Conservation (phyloP, 2,329 filamentous ascomycete genomes). For the Sordariomycetes sp. region DNA sequence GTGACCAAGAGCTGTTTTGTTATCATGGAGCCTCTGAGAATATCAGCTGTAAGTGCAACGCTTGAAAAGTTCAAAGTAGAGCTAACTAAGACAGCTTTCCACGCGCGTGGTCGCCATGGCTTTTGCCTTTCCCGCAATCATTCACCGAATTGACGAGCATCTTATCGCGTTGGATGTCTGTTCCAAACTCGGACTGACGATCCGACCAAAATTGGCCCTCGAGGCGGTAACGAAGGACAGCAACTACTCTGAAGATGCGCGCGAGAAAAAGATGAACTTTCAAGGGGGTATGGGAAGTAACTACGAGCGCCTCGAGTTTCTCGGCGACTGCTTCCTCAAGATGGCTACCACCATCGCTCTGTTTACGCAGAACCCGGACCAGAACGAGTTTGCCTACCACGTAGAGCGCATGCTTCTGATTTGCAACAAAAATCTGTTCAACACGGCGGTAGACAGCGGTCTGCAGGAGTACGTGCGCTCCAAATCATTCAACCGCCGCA, state of each 20-base stretch:
- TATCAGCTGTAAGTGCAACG: constrained; percentile 54
- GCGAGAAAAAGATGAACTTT: constrained; percentile 54
- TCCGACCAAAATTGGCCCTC: constrained; percentile 58
- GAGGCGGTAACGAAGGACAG: constrained; percentile 91
- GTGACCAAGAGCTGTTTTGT: constrained; percentile 43
- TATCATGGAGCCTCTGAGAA: constrained; percentile 60
- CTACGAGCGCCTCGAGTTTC: constrained; percentile 86
- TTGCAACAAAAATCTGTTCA: constrained; percentile 82
- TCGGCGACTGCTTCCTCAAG: constrained; percentile 90
- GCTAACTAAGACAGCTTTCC: constrained; percentile 33
- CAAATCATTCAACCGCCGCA: constrained; percentile 65
- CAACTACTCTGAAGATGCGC: constrained; percentile 66
- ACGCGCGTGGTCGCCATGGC: constrained; percentile 57
- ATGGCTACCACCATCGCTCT: constrained; percentile 87
- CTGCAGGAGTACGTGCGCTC: constrained; percentile 68
- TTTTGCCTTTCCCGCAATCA: constrained; percentile 69
- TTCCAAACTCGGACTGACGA: constrained; percentile 44
- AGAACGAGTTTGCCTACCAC: constrained; percentile 78
- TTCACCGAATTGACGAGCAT: constrained; percentile 70
- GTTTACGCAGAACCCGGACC: constrained; percentile 62
- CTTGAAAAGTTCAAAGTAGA: neutral
- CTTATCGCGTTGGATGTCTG: constrained; percentile 71
- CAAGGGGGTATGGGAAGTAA: constrained; percentile 84
- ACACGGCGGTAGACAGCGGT: constrained; percentile 54
- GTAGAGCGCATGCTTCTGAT: constrained; percentile 82